Conservation (phyloP, 345 rosid genomes). For the Microcos paniculata region DNA sequence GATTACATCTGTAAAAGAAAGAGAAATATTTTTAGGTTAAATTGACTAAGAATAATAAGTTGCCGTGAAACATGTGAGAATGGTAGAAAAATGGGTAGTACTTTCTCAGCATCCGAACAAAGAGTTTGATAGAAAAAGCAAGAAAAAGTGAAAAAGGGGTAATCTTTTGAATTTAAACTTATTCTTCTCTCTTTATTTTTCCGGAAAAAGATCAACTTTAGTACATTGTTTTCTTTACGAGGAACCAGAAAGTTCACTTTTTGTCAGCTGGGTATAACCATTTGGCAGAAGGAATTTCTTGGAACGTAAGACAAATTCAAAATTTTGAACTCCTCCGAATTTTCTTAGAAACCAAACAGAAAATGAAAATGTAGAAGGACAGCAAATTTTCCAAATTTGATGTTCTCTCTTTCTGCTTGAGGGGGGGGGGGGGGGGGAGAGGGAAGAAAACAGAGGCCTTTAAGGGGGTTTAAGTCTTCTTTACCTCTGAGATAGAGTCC, state of each 20-base stretch:
- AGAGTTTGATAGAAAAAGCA: not conserved
- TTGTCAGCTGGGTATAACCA: conserved; percentile 14
- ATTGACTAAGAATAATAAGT: not conserved
- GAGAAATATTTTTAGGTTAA: not conserved
- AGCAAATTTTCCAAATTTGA: not conserved
- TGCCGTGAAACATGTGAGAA: conserved; percentile 3
- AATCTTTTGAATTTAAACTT: conserved; percentile 16
- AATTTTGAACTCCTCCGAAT: not conserved
- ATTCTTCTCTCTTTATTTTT: not conserved
- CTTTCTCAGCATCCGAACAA: conserved; percentile 13
- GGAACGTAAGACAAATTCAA: conserved; percentile 7
- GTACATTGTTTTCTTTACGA: conserved; percentile 2
- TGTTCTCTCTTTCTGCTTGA: not conserved
- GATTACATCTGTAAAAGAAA: conserved; percentile 63
- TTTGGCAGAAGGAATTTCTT: conserved; percentile 8
- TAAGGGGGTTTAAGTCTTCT: not conserved
- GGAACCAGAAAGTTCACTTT: conserved; percentile 8
- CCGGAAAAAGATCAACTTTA: not conserved
- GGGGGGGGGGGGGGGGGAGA: too few species aligned
- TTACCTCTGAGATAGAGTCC: conserved; percentile 87
- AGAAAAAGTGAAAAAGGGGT: not conserved
- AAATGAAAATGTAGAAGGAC: not conserved
- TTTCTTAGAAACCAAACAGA: conserved; percentile 3
- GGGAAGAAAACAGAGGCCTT: not conserved
- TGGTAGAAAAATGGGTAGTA: not conserved